Conservation (phyloP, 495 filamentous ascomycete species). For the Penicillium flavigenum region DNA sequence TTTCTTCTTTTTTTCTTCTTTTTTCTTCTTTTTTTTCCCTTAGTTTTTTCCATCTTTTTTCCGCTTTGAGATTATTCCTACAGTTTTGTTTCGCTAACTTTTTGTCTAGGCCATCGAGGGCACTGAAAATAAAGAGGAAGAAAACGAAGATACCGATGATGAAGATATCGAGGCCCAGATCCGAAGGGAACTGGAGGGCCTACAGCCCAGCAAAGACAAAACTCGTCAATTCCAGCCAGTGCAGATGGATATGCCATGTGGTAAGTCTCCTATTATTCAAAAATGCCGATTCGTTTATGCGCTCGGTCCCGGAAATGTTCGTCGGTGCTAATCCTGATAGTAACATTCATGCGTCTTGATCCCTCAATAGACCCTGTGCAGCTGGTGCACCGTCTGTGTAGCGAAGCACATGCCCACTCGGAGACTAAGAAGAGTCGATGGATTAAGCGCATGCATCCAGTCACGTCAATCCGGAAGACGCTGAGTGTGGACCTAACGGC, state of each 20-base stretch:
- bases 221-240: constrained; percentile 58
- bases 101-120: constrained; percentile 24
- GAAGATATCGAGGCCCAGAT: constrained; percentile 84
- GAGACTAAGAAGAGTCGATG: constrained; percentile 66
- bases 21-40: neutral
- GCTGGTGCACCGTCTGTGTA: constrained; percentile 73
- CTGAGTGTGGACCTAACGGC: constrained; percentile 71
- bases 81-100: constrained; percentile 8
- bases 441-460: constrained; percentile 81
- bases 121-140: constrained; percentile 33
- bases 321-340: constrained; percentile 29
- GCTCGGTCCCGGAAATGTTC: constrained; percentile 49
- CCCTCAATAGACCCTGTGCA: constrained; percentile 76
- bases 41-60: neutral
- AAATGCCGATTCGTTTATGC: constrained; percentile 11
- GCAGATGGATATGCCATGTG: constrained; percentile 73
- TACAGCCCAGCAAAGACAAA: constrained; percentile 54
- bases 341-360: constrained; percentile 45
- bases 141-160: constrained; percentile 41
- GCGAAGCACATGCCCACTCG: constrained; percentile 55
- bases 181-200: constrained; percentile 66
- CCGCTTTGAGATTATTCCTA: neutral
- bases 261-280: constrained; percentile 51
- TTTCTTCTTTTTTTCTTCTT: neutral
- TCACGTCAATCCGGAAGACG: constrained; percentile 73